Base-by-base conservation (phyloP, 495 filamentous ascomycete species). In the Penicillium alfredii region DNA sequence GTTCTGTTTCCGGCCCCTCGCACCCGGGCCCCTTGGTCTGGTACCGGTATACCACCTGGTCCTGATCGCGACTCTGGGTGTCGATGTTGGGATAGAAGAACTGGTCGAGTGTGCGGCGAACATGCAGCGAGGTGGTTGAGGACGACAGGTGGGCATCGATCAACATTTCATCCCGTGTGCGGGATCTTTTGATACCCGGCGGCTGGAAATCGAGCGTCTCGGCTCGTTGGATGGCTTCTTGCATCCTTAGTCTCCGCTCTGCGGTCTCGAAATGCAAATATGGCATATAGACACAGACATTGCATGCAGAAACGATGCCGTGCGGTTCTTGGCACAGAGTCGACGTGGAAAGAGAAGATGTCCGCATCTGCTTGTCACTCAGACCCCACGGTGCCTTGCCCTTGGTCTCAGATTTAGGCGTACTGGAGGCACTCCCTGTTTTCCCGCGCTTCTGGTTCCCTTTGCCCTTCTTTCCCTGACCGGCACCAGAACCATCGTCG, bases 71-170 rank as follows among this genome's bases (percentile, higher is more conserved):
- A 13, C 60, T 68, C 39, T 74, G 63, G 1, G 80, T 84, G 47
- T 83, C 79, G 41, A 84, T 83, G 31, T 77, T 79, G 10, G 81
- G 78, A 49, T 83, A 84, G 49, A 77, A 82, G 43, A 76, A 84
- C 44, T 86, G 81, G 49, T 86, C 80, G 0, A 86, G 60, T 4
- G 81, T 84, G 24, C 80, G 68, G 10, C 81, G 75, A 8, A 82
- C 69, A 56, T 86, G 81, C 0, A 85, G 61, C 0, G 70, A 77
- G 4, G 72, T 69, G 0, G 72, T 68, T 3, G 69, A 72, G 3
- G 53, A 56, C 7, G 69, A 60, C 8, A 83, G 51, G 55, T 83
- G 78, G 1, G 76, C 79, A 23, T 73, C 65, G 19, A 85, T 66
- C n/a, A 84, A 65, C 63, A 80, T 69, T 38, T 78, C 72, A 38